Conservation (phyloP, 495 filamentous ascomycete species). For the Cryomyces minteri region DNA sequence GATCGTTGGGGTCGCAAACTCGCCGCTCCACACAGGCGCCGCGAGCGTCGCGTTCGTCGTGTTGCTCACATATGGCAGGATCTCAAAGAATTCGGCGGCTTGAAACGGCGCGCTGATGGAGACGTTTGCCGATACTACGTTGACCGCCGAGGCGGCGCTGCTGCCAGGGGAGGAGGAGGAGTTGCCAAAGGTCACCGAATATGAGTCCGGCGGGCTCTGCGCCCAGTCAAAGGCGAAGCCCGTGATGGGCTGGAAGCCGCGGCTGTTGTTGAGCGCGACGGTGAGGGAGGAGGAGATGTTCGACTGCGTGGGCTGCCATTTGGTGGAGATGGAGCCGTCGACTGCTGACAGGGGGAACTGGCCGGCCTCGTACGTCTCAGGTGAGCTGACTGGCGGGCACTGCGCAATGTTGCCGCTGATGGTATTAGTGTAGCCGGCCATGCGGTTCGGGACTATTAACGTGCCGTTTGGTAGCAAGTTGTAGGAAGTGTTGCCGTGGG, state of each 20-base stretch:
- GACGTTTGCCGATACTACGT: conserved; percentile 6
- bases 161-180: conserved; percentile 2
- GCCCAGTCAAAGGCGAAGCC: conserved; percentile 53
- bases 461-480: conserved; percentile 32
- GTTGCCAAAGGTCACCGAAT: conserved; percentile 30
- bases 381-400: conserved; percentile 37
- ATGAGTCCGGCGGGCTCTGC: conserved; percentile 35
- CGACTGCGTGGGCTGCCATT: conserved; percentile 47
- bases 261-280: conserved; percentile 21
- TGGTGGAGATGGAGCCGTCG: conserved; percentile 50
- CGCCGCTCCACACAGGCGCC: conserved; percentile 14
- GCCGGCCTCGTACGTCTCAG: conserved; percentile 34
- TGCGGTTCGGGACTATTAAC: conserved; percentile 40
- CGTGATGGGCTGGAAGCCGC: conserved; percentile 24
- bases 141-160: conserved; percentile 21
- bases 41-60: conserved; percentile 20
- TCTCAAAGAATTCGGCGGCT: conserved; percentile 5
- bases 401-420: conserved; percentile 45
- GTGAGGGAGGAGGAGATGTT: conserved; percentile 28
- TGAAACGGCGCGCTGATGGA: conserved; percentile 14
- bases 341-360: conserved; percentile 56
- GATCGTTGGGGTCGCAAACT: conserved; percentile 24
- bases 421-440: conserved; percentile 22
- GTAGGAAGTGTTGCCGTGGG: no score
- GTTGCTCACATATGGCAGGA: conserved; percentile 19